A percentile compares a stretch with the other conserved stretches of the same genome.
These are phyloP conservation scores for Boletus tomentosulus DNA, from an alignment of 768 basidiomycete genomes.

Conservation along the genomic window DNA sequence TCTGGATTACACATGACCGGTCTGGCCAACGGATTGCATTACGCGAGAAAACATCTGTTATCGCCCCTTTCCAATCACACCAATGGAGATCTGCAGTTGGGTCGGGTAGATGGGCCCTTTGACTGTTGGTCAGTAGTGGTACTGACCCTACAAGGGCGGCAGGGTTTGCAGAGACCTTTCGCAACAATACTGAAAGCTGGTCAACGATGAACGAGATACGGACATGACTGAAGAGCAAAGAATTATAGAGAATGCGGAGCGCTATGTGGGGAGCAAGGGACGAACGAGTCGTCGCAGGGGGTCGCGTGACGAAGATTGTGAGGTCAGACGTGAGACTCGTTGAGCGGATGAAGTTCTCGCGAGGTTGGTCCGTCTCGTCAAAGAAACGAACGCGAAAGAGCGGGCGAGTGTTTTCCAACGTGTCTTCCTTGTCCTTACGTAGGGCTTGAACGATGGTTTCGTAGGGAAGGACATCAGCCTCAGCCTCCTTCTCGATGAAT, in stretches of 20 bases:
- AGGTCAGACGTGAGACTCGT: conserved; percentile 89
- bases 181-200: conserved; percentile 77
- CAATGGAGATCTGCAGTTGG: conserved; percentile 88
- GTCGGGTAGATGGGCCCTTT: conserved; percentile 70
- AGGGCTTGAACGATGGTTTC: conserved; percentile 69
- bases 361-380: conserved; percentile 78
- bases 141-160: conserved; percentile 71
- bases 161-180: conserved; percentile 65
- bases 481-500: conserved; percentile 77
- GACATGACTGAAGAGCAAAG: conserved; percentile 78
- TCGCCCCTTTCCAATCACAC: conserved; percentile 97
- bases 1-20: conserved; percentile 86
- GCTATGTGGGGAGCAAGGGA: conserved; percentile 72
- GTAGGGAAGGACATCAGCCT: conserved; percentile 77
- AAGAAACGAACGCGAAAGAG: conserved; percentile 97
- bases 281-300: conserved; percentile 61
- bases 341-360: conserved; percentile 68
- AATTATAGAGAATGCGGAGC: conserved; percentile 89
- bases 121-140: conserved; percentile 69
- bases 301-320: conserved; percentile 81
- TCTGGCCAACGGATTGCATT: conserved; percentile 82
- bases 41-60: conserved; percentile 88
- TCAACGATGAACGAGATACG: conserved; percentile 79
- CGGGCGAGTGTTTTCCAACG: conserved; percentile 46
- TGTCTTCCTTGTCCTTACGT: conserved; percentile 59